Conservation (phyloP, 768 basidiomycete genomes). For the Calocybe cyanea region DNA sequence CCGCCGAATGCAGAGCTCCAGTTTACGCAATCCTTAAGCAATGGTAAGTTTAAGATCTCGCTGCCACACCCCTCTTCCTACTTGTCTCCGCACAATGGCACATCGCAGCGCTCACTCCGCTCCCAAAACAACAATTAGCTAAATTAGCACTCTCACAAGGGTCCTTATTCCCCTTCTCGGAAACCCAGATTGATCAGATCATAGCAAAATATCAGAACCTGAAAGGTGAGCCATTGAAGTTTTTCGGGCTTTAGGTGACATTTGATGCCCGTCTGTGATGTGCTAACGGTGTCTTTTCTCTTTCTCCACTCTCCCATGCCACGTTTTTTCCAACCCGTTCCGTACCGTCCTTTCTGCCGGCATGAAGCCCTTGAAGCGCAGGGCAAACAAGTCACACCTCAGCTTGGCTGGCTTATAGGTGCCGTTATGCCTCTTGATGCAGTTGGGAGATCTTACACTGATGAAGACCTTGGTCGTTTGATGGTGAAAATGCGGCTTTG, state of each 20-base stretch:
- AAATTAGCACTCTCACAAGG: conserved; percentile 25
- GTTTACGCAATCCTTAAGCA: conserved; percentile 1
- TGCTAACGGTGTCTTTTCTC: too few relatives aligned
- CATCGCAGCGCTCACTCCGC: too few relatives aligned
- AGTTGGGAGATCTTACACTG: conserved; percentile 21
- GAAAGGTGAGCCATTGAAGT: conserved; percentile 25
- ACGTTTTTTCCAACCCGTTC: too few relatives aligned
- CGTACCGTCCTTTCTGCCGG: background rate
- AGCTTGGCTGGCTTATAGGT: conserved; percentile 39
- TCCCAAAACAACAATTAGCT: conserved; percentile 16
- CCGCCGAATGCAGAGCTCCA: conserved; percentile 2
- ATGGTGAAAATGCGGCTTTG: conserved; percentile 27
- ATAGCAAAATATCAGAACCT: conserved; percentile 32
- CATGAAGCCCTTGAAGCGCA: conserved; percentile 25
- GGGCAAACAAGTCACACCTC: conserved; percentile 27
- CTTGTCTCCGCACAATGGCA: background rate
- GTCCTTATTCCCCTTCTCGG: conserved; percentile 32
- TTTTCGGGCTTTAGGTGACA: too few relatives aligned
- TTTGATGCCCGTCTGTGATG: too few relatives aligned
- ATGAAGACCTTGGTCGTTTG: conserved; percentile 29
- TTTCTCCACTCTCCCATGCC: too few relatives aligned
- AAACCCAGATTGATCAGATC: conserved; percentile 34
- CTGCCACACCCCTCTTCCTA: background rate
- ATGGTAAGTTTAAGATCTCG: conserved; percentile 1
- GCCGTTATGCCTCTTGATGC: conserved; percentile 41